Base-by-base conservation (phyloP, 2,329 filamentous ascomycete species). In the Calonectria naviculata region DNA sequence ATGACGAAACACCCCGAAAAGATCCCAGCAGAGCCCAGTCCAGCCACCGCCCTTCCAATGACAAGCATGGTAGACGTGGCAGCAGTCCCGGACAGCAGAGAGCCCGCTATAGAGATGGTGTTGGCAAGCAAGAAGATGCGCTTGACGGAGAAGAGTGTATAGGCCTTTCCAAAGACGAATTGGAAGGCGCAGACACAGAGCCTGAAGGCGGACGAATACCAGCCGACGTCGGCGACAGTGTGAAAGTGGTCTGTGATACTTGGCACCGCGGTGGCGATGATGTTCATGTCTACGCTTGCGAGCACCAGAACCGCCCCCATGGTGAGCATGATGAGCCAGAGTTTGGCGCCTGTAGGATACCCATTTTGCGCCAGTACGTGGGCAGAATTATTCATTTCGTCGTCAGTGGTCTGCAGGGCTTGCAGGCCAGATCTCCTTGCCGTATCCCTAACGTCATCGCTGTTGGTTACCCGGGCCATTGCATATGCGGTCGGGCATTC, bases 11-110 rank as follows among this genome's bases (percentile, higher is more conserved):
- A 76, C 1, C 86, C 85, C 0, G 80, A 81, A 31, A 84, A 83
- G 0, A 87, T 67, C 0, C 82, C 87, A 6, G 85, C 82, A 3
- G 81, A 83, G 0, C 86, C 87, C 0, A 83, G 71, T 0, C 87
- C 87, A 0, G 86, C 83, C 1, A 88, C 77, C 0, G 86, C 87
- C 10, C 87, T 79, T 0, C 87, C 87, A 3, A 84, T 71, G 38
- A 89, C 87, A 42, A 89, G 82, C 79, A 84, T 83, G 0, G 78
- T 76, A 0, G 83, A 84, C 17, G 77, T 83, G 0, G 74, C 79
- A 0, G 86, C 84, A 73, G 82, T 15, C 70, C 72, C 87, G 47
- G 86, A 88, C 4, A 89, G 78, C 0, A 88, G 61, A 0, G 83
- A 85, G 0, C 87, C 87, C 0, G 82, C 60, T 44, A 87, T 84